Percentiles rank a stretch among this genome's conserved stretches.
Evolutionary conservation across 768 basidiomycete species (phyloP).

Genomic region (Mrakia hoshinonis): DNA sequence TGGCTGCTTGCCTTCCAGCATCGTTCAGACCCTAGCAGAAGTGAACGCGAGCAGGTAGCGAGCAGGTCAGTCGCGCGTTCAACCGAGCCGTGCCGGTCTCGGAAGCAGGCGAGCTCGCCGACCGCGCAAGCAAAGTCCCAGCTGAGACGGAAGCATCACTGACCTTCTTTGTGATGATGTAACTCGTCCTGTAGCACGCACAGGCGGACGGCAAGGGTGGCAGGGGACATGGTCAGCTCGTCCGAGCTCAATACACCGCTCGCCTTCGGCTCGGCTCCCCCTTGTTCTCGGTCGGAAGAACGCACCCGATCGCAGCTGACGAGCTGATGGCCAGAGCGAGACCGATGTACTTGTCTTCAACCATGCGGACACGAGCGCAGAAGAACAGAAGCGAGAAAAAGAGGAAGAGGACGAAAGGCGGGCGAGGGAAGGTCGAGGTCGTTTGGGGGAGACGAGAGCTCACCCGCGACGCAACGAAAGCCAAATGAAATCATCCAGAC

Average conservation of each 20-base stretch:
- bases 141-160: slow-evolving; percentile 29
- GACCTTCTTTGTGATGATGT: slow-evolving; percentile 99
- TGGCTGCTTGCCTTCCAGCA: slow-evolving; percentile 16
- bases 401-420: neutral
- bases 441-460: neutral
- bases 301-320: slow-evolving; percentile 65
- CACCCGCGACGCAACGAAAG: neutral
- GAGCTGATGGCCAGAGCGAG: slow-evolving; percentile 77
- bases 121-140: too few species aligned
- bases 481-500: neutral
- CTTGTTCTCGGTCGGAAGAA: neutral
- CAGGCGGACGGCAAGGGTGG: neutral
- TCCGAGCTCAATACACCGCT: slow-evolving; percentile 6
- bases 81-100: neutral
- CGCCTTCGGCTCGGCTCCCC: neutral
- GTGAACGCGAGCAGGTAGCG: neutral
- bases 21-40: slow-evolving; percentile 26
- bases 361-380: slow-evolving; percentile 9
- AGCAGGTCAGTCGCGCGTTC: neutral
- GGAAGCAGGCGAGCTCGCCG: too few species aligned
- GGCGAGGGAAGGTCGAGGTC: neutral
- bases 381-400: neutral
- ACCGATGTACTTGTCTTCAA: slow-evolving; percentile 94
- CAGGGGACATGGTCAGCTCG: neutral
- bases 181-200: slow-evolving; percentile 56